Evolutionary conservation across 495 filamentous ascomycete genomes (phyloP), one percentile per base, ranked within the genome.

Genomic region (Podospora pseudopauciseta): DNA sequence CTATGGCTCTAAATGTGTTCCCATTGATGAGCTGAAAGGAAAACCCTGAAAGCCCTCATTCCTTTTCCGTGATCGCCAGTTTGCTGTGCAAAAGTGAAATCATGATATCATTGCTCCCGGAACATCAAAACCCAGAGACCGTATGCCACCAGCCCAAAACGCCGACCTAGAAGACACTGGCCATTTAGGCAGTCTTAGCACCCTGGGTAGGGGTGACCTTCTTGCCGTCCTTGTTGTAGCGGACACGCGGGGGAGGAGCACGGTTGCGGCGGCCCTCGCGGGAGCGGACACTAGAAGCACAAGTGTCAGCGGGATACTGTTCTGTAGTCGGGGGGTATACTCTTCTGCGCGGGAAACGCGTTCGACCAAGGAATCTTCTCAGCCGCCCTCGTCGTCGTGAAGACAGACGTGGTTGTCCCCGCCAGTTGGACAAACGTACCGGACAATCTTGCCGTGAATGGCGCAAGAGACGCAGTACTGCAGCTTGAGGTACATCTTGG

Each of bases 191-290:
- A 60, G 80, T 77, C 81, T 84, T 85, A 70, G 79, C 75, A 72
- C 73, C 76, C 76, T 94, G 90, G 81, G 92, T 93, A 68, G 96
- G 94, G 83, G 89, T 92, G 81, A 99, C 88, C 90, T 98, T 99
- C 91, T 99, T 99, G 86, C 95, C 95, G 81, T 99, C 95, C 90
- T 98, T 98, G 90, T 99, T 99, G 91, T 96, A 99, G 73, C 95
- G 87, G 76, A 98, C 93, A 74, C 95, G 87, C 76, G 95, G 95
- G 74, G 95, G 95, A 74, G 95, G 95, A 77, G 95, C 95, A 83
- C 95, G 91, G 91, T 99, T 99, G 83, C 96, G 94, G 80, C 95
- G 93, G 73, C 95, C 95, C 83, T 91, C 94, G 75, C 92, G 88
- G 69, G 96, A 98, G 75, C 95, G 95, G 81, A 99, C 95, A 90